These are phyloP conservation scores for Eimeria falciformis DNA, from an alignment of 169 alveolate species.

Conservation along the genomic window DNA sequence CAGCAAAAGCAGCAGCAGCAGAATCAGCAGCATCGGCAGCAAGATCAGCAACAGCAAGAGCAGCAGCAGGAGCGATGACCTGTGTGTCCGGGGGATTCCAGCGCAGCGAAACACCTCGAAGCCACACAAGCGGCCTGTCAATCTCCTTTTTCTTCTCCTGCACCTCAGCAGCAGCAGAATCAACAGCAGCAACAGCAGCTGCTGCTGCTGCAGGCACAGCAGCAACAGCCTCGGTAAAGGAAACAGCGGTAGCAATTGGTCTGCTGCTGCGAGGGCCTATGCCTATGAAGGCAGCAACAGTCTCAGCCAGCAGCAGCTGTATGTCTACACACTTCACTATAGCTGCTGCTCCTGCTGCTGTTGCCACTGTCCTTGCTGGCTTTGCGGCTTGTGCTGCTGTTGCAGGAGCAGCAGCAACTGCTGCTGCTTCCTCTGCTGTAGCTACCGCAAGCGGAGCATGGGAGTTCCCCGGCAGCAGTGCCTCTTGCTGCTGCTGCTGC, in stretches of 20 bases:
- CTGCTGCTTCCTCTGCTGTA: not conserved
- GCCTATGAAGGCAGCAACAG: not conserved
- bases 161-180: not conserved
- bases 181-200: not conserved
- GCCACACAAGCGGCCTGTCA: not conserved
- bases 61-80: not conserved
- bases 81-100: constrained; percentile 2
- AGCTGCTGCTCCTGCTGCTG: constrained; percentile 25
- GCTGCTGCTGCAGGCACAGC: constrained; percentile 26
- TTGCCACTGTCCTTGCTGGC: not conserved
- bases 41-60: not conserved
- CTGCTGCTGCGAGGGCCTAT: constrained; percentile 12
- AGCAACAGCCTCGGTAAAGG: not conserved
- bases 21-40: not conserved
- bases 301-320: constrained; percentile 7
- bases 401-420: no score
- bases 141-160: not conserved
- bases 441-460: not conserved
- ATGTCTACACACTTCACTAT: not conserved
- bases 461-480: not conserved
- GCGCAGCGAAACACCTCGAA: not conserved
- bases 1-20: not conserved
- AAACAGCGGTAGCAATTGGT: not conserved
- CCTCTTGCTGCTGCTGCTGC: not conserved
- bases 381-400: no score